phyloP scores from a whole-genome alignment of 1,139 yeast species.

The Candida dubliniensis region DNA sequence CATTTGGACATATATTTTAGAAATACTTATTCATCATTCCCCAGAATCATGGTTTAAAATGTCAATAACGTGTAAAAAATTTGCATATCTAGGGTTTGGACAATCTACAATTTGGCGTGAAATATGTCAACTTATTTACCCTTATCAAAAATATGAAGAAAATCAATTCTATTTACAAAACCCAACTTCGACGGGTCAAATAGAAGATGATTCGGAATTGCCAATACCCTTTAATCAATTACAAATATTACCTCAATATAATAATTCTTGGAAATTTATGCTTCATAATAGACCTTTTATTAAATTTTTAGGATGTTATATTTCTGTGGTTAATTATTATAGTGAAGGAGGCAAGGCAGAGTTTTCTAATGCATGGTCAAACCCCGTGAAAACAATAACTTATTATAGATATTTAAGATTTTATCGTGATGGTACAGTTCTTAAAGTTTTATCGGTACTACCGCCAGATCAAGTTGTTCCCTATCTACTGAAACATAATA shows the following conservation, averaged over 20 bases:
- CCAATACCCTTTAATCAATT: conserved; percentile 46
- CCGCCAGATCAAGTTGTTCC: conserved; percentile 69
- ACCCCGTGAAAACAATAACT: conserved; percentile 80
- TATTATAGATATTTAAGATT: conserved; percentile 85
- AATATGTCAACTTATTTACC: conserved; percentile 56
- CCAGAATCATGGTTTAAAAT: conserved; percentile 71
- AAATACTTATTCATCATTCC: conserved; percentile 47
- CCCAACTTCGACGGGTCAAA: neutral
- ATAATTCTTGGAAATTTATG: conserved; percentile 57
- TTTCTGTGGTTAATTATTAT: conserved; percentile 80
- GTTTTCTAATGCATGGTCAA: conserved; percentile 65
- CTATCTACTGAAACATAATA: conserved; percentile 38
- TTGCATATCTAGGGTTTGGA: conserved; percentile 63
- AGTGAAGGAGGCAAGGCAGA: conserved; percentile 75
- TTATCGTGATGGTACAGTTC: conserved; percentile 73
- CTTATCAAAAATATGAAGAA: conserved; percentile 54
- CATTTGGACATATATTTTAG: conserved; percentile 55
- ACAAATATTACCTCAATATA: conserved; percentile 47
- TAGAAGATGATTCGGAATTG: conserved; percentile 17
- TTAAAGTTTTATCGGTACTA: conserved; percentile 62
- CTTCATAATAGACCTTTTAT: conserved; percentile 57
- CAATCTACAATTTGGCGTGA: conserved; percentile 56
- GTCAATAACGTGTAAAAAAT: conserved; percentile 59
- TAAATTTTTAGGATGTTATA: conserved; percentile 80
- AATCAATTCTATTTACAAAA: conserved; percentile 23